phyloP scores from a whole-genome alignment of 768 basidiomycete genomes.

The Porphyrellus cyaneotinctus region DNA sequence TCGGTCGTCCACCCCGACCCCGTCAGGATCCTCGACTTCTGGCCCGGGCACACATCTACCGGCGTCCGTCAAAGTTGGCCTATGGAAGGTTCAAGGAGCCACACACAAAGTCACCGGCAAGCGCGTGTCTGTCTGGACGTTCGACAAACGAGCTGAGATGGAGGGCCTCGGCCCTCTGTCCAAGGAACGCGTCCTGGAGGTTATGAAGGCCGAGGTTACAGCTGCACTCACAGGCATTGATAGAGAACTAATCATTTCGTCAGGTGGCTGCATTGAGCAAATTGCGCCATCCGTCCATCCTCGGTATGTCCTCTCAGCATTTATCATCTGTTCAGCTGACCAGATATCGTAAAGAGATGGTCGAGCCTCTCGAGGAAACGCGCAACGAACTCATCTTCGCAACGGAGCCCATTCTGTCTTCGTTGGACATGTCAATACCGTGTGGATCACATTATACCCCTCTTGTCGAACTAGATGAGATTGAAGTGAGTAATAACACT shows the following conservation, averaged over 20 bases:
- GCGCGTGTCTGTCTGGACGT: slow-evolving; percentile 88
- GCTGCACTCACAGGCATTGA: slow-evolving; percentile 15
- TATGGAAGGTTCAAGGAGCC: slow-evolving; percentile 87
- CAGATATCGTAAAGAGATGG: slow-evolving; percentile 65
- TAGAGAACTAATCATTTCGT: slow-evolving; percentile 5
- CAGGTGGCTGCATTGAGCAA: slow-evolving; percentile 82
- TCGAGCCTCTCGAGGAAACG: slow-evolving; percentile 94
- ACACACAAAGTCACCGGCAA: slow-evolving; percentile 88
- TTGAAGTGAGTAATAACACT: slow-evolving; percentile 59
- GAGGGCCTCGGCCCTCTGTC: slow-evolving; percentile 61
- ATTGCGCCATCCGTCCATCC: slow-evolving; percentile 88
- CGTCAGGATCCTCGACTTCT: slow-evolving; percentile 31
- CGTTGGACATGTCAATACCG: slow-evolving; percentile 72
- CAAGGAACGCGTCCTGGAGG: slow-evolving; percentile 74
- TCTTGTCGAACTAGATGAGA: slow-evolving; percentile 87
- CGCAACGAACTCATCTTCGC: slow-evolving; percentile 87
- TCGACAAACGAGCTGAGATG: slow-evolving; percentile 80
- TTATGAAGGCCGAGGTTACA: slow-evolving; percentile 83
- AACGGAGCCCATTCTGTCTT: slow-evolving; percentile 84
- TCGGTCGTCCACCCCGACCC: slow-evolving; percentile 35
- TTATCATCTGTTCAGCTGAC: slow-evolving; percentile 3
- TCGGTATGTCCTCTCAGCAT: slow-evolving; percentile 48
- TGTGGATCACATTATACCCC: slow-evolving; percentile 53
- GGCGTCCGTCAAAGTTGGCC: slow-evolving; percentile 56
- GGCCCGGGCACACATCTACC: slow-evolving; percentile 37